Conservation (phyloP, 805 yeast species). For the Candida ovalis region DNA sequence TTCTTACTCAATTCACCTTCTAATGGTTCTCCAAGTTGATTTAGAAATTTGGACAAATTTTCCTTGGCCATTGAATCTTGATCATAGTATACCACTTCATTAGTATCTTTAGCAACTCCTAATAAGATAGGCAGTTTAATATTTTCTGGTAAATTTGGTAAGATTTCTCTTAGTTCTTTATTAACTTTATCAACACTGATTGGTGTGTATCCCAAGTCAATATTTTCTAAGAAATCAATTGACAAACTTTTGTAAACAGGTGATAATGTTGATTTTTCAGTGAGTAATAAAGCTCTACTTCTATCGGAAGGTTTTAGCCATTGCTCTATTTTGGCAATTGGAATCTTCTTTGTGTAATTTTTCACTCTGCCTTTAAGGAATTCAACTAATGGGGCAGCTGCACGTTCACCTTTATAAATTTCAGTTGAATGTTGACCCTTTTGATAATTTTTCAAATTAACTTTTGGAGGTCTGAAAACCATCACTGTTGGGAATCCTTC, state of each 20-base stretch:
- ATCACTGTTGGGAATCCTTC: slow-evolving; percentile 82
- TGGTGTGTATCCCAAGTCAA: slow-evolving; percentile 45
- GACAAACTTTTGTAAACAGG: slow-evolving; percentile 64
- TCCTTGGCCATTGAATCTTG: slow-evolving; percentile 31
- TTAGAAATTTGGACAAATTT: slow-evolving; percentile 30
- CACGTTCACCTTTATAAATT: slow-evolving; percentile 58
- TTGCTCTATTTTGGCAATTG: slow-evolving; percentile 30
- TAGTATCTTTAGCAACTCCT: slow-evolving; percentile 20
- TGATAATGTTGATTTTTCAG: slow-evolving; percentile 45
- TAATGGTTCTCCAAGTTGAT: slow-evolving; percentile 27
- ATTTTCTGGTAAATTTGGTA: slow-evolving; percentile 16
- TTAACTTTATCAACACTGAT: slow-evolving; percentile 27
- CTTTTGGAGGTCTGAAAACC: slow-evolving; percentile 80
- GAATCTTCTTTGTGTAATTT: slow-evolving; percentile 57
- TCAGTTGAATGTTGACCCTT: slow-evolving; percentile 47
- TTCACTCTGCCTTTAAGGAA: slow-evolving; percentile 56
- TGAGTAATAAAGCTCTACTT: slow-evolving; percentile 48
- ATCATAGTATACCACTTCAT: slow-evolving; percentile 17
- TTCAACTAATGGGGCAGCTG: slow-evolving; percentile 48
- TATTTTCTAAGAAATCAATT: slow-evolving; percentile 55
- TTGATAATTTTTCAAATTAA: slow-evolving; percentile 17
- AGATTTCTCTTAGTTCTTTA: slow-evolving; percentile 11
- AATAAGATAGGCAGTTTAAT: slow-evolving; percentile 23
- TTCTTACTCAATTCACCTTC: slow-evolving; percentile 34
- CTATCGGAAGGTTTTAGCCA: slow-evolving; percentile 21